A percentile compares a stretch with the other conserved stretches of the same genome.
These are phyloP conservation scores for Kuraishia floccosa DNA, from an alignment of 805 yeast genomes.

Conservation along the genomic window DNA sequence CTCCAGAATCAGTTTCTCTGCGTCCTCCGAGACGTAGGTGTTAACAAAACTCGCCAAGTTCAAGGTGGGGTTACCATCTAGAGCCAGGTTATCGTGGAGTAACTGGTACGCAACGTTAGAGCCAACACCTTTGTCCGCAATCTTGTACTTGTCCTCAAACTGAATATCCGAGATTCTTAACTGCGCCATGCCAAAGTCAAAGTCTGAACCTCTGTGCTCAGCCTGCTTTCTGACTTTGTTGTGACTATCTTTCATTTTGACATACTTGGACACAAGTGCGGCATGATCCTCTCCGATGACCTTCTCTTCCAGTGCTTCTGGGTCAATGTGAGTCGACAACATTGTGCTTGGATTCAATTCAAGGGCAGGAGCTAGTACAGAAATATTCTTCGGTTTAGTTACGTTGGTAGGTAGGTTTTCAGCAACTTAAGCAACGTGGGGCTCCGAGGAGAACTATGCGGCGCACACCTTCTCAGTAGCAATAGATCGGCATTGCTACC, in stretches of 20 bases:
- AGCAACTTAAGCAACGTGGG: too few species aligned
- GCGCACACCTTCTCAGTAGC: too few species aligned
- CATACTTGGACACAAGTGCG: constrained; percentile 12
- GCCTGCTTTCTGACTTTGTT: constrained; percentile 1
- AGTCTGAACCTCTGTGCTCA: constrained; percentile 3
- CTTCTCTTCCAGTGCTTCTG: constrained; percentile 25
- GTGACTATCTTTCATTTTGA: constrained; percentile 4
- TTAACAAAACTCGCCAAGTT: constrained; percentile 87
- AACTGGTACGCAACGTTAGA: constrained; percentile 45
- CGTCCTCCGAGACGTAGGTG: constrained; percentile 49
- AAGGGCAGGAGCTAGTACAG: too few species aligned
- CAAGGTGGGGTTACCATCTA: constrained; percentile 78
- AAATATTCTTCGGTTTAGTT: too few species aligned
- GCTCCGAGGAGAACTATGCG: too few species aligned
- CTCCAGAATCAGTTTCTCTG: constrained; percentile 45
- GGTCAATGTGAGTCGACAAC: constrained; percentile 32
- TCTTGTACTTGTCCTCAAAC: constrained; percentile 35
- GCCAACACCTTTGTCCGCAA: constrained; percentile 47
- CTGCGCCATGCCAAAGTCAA: constrained; percentile 9
- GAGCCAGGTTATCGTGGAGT: constrained; percentile 60
- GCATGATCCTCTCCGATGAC: constrained; percentile 19
- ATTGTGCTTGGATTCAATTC: too few species aligned
- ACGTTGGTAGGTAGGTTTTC: too few species aligned
- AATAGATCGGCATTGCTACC: too few species aligned
- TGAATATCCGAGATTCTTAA: constrained; percentile 16